Percentiles rank a stretch among this genome's conserved stretches.
These are phyloP conservation scores for Huiozyma sinensis DNA, from an alignment of 805 yeast genomes.

Conservation along the genomic window DNA sequence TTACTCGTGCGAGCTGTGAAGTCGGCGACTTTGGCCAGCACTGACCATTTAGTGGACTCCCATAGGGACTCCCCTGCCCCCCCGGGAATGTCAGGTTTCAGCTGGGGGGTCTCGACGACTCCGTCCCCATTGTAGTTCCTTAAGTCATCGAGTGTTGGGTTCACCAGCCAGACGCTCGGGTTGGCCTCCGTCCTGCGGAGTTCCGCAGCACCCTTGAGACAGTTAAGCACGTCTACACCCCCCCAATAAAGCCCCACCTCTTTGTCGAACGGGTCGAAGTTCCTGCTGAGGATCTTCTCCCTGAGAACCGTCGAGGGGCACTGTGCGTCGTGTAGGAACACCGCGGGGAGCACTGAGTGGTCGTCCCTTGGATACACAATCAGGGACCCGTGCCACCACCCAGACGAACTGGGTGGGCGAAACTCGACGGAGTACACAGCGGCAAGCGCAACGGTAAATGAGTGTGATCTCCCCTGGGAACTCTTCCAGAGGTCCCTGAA, in stretches of 20 bases:
- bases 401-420: constrained; percentile 64
- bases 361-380: constrained; percentile 51
- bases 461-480: neutral
- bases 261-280: constrained; percentile 65
- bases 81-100: neutral
- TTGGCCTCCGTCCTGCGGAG: constrained; percentile 64
- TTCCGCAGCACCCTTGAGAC: constrained; percentile 43
- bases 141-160: constrained; percentile 51
- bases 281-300: constrained; percentile 46
- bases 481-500: neutral
- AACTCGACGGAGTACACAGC: constrained; percentile 70
- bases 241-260: constrained; percentile 72
- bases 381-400: constrained; percentile 89
- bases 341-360: constrained; percentile 60
- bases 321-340: constrained; percentile 89
- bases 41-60: constrained; percentile 65
- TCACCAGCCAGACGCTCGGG: constrained; percentile 59
- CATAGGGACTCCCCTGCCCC: neutral
- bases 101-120: constrained; percentile 3
- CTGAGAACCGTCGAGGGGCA: constrained; percentile 61
- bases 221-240: constrained; percentile 62
- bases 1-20: constrained; percentile 39
- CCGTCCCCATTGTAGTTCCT: constrained; percentile 25
- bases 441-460: constrained; percentile 31
- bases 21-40: constrained; percentile 74